Evolutionary conservation across 2,329 filamentous ascomycete species (phyloP), one percentile per base, ranked within the genome.

Genomic region (Colletotrichum cordylinicola): DNA sequence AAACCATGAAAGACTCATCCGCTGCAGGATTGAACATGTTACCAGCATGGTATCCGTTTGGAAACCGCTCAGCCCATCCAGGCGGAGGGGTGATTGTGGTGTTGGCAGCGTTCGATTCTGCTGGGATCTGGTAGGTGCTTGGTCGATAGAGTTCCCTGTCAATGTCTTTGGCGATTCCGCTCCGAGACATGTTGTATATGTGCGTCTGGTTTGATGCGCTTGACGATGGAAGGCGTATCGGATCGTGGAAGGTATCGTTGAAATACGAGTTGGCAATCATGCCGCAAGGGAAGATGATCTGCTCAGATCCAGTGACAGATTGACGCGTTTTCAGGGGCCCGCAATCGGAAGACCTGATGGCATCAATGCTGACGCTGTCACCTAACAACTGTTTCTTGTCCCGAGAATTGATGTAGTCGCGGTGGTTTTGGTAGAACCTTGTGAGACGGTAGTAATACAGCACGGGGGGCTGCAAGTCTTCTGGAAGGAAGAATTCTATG

Each of bases 1-100:
- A 71, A 7, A 71, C 61, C 69, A 71, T 71, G 43, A 71, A 71
- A 6, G 60, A 56, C 4, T 71, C 69, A 24, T 71, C 69, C 18
- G 33, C 43, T 15, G 69, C 31, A 5, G 69, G 69, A 24, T 71
- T 56, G 1, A 71, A 71, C 69, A 71, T 71, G 33, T 71, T 71
- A 5, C 61, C 43, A 7, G 48, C 35, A 9, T 71, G 69, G 8
- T 71, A 71, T 15, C 69, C 69, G 13, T 58, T 66, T 15, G 69
- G 69, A 6, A 39, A 71, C 1, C 68, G 29, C 21, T 65, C 68
- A 3, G 21, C 21, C 68, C 68, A 65, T 27, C 35, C 58, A 18
- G 68, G 58, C 8, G 68, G 68, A 18, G 68, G 68, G 15, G 39
- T 39, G 6, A 56, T 70, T 18, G 21, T 0, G 2, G 24, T 70